phyloP scores from a whole-genome alignment of 257 asterid genomes.

The Parsonsia alboflavescens region DNA sequence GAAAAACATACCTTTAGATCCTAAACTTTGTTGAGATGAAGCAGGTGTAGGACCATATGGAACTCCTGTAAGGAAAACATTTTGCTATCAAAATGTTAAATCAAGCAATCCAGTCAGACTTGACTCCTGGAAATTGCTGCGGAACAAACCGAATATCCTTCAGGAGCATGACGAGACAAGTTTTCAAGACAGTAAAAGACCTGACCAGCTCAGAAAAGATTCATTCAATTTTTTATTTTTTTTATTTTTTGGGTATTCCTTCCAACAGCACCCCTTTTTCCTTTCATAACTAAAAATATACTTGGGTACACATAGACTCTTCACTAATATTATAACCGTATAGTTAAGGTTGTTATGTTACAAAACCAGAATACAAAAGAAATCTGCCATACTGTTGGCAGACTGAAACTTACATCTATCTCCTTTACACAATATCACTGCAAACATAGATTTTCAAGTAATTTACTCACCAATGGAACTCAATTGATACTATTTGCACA shows the following conservation, averaged over 20 bases:
- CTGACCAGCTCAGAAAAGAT: not conserved
- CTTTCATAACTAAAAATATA: not conserved
- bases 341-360: not conserved
- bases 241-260: not conserved
- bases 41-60: constrained; percentile 79
- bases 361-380: constrained; percentile 14
- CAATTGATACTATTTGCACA: not conserved
- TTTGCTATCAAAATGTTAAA: constrained; percentile 37
- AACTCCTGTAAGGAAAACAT: constrained; percentile 71
- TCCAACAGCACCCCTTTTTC: not conserved
- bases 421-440: not conserved
- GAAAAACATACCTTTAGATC: constrained; percentile 77
- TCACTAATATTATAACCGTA: too few species aligned
- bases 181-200: not conserved
- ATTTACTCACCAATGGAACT: too few species aligned
- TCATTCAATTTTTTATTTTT: too few species aligned
- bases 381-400: not conserved
- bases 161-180: not conserved
- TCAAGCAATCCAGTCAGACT: constrained; percentile 12
- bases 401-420: not conserved
- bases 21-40: constrained; percentile 79
- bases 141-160: not conserved
- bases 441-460: not conserved
- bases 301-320: too few species aligned
- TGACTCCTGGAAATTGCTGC: constrained; percentile 22